phyloP scores from a whole-genome alignment of 2,329 filamentous ascomycete genomes.

The Gnomoniopsis smithogilvyi region DNA sequence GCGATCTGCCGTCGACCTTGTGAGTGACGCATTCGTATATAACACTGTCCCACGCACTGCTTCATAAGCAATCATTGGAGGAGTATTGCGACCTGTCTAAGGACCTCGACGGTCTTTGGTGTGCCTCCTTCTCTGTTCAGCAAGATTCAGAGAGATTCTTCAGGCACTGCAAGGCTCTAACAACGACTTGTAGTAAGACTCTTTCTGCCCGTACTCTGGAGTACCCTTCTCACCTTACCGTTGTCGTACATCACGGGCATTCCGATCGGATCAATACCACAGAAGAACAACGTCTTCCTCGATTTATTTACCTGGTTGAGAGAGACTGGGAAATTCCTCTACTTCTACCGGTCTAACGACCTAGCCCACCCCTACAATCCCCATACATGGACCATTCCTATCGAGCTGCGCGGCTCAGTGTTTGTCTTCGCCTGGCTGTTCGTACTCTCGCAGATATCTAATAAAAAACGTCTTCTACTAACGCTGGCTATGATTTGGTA shows the following conservation, averaged over 20 bases:
- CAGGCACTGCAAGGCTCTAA: no score
- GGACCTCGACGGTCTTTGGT: no score
- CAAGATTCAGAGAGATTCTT: no score
- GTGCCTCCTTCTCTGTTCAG: no score
- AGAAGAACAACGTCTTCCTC: not conserved
- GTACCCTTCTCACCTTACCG: not conserved
- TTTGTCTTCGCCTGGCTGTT: conserved; percentile 14
- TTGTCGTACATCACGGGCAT: conserved; percentile 6
- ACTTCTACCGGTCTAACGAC: not conserved
- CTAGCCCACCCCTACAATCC: conserved; percentile 4
- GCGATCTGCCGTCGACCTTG: conserved; percentile 4
- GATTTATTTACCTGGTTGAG: not conserved
- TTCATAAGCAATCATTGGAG: no score
- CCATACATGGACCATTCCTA: conserved; percentile 15
- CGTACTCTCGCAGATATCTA: not conserved
- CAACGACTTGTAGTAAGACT: not conserved
- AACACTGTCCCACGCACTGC: no score
- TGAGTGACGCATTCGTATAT: no score
- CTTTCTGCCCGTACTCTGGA: conserved; percentile 6
- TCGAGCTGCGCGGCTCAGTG: conserved; percentile 13
- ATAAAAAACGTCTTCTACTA: conserved; percentile 1
- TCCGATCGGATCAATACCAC: not conserved
- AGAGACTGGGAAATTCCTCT: conserved; percentile 8
- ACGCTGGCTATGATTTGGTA: conserved; percentile 5
- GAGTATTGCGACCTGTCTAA: no score